A percentile compares a stretch with the other conserved stretches of the same genome.
Evolutionary conservation across 106 monocot species (phyloP).

Genomic region (Allium sativum): DNA sequence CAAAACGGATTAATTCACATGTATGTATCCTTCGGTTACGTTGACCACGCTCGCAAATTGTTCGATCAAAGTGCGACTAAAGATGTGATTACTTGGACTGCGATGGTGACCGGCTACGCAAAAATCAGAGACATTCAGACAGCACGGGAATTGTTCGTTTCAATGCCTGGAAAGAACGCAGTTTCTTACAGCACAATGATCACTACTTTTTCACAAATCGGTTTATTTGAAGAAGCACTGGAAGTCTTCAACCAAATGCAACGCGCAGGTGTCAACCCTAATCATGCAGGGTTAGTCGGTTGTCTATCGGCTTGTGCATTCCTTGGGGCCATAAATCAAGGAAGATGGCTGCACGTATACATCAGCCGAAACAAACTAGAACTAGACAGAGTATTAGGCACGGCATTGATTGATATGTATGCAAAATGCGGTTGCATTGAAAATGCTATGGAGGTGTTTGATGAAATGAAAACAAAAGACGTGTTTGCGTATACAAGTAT

Average conservation of each 20-base stretch:
- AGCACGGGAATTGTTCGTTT: slow-evolving; percentile 28
- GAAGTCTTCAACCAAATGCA: slow-evolving; percentile 45
- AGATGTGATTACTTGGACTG: slow-evolving; percentile 45
- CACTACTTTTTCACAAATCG: slow-evolving; percentile 25
- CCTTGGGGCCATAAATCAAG: slow-evolving; percentile 50
- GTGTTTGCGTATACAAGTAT: slow-evolving; percentile 73
- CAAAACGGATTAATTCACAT: slow-evolving; percentile 39
- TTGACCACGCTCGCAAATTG: slow-evolving; percentile 19
- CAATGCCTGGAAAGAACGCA: slow-evolving; percentile 38
- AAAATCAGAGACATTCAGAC: slow-evolving; percentile 16
- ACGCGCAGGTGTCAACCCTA: slow-evolving; percentile 19
- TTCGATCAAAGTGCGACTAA: slow-evolving; percentile 23
- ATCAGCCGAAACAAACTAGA: slow-evolving; percentile 17
- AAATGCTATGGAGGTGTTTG: slow-evolving; percentile 39
- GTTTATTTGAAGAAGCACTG: slow-evolving; percentile 34
- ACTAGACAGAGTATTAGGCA: slow-evolving; percentile 35
- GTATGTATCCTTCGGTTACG: slow-evolving; percentile 16
- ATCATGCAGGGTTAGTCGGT: slow-evolving; percentile 43
- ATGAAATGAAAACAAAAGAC: slow-evolving; percentile 44
- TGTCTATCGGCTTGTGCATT: slow-evolving; percentile 35
- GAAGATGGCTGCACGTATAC: slow-evolving; percentile 43
- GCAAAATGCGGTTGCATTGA: slow-evolving; percentile 44
- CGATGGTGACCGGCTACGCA: slow-evolving; percentile 38
- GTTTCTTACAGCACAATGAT: slow-evolving; percentile 60
- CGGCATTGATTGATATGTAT: slow-evolving; percentile 62